Percentiles rank a stretch among this genome's conserved stretches.
These are phyloP conservation scores for Rhizopus arrhizus DNA, from an alignment of 371 early-diverging fungal species.

Conservation along the genomic window DNA sequence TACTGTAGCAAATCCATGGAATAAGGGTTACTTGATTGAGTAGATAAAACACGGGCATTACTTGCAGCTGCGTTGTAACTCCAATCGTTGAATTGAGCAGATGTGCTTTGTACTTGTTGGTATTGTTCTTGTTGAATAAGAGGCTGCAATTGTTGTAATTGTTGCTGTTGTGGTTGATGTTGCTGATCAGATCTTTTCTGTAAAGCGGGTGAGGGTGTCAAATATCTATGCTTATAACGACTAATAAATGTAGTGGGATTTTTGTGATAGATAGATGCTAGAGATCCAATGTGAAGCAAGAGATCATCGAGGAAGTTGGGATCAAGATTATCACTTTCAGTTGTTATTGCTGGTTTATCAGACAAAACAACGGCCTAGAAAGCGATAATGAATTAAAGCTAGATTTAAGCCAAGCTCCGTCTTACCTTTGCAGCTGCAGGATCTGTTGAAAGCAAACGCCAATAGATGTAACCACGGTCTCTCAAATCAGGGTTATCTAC, in stretches of 20 bases:
- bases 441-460: conserved; percentile 92
- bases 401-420: background rate
- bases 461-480: conserved; percentile 97
- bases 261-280: conserved; percentile 94
- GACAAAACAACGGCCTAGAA: conserved; percentile 73
- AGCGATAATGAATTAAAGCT: conserved; percentile 11
- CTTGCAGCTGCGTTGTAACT: conserved; percentile 34
- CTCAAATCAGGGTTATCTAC: conserved; percentile 96
- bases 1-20: conserved; percentile 49
- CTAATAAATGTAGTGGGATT: conserved; percentile 78
- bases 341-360: conserved; percentile 91
- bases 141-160: conserved; percentile 10
- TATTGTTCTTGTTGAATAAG: conserved; percentile 22
- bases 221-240: conserved; percentile 62
- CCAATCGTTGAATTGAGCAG: conserved; percentile 35
- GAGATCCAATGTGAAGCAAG: conserved; percentile 79
- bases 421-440: conserved; percentile 72
- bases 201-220: conserved; percentile 59
- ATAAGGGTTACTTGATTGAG: conserved; percentile 47
- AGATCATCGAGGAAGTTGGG: conserved; percentile 84
- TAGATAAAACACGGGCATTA: conserved; percentile 25
- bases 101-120: conserved; percentile 19
- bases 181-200: conserved; percentile 24
- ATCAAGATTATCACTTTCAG: conserved; percentile 84
- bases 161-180: conserved; percentile 14